Percentiles rank a stretch among this genome's conserved stretches.
Evolutionary conservation across 805 yeast species (phyloP).

Genomic region (Torulaspora delbrueckii): DNA sequence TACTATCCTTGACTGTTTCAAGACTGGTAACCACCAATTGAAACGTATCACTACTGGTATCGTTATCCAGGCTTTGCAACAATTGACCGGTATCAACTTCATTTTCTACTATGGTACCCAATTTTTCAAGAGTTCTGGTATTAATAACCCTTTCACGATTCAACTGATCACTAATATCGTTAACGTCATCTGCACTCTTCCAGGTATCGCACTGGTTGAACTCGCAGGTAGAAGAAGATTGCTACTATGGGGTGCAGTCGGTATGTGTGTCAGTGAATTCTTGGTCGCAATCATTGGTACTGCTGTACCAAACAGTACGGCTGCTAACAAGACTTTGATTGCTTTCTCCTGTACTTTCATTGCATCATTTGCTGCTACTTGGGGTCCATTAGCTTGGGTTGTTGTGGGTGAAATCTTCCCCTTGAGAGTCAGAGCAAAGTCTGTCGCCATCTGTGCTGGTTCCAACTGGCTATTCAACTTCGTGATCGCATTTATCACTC

Average conservation of each 20-base stretch:
- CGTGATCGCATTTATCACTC: slow-evolving; percentile 66
- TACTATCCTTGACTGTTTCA: slow-evolving; percentile 57
- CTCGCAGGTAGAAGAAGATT: slow-evolving; percentile 50
- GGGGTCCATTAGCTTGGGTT: slow-evolving; percentile 71
- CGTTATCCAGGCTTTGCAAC: slow-evolving; percentile 59
- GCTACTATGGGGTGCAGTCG: slow-evolving; percentile 45
- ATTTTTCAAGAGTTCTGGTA: slow-evolving; percentile 56
- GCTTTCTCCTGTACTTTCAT: slow-evolving; percentile 66
- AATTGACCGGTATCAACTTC: slow-evolving; percentile 63
- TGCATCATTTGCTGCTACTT: slow-evolving; percentile 68
- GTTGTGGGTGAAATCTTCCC: slow-evolving; percentile 70
- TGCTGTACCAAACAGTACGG: slow-evolving; percentile 33
- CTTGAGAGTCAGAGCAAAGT: slow-evolving; percentile 60
- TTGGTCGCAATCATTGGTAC: slow-evolving; percentile 40
- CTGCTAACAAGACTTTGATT: slow-evolving; percentile 67
- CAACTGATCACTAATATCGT: slow-evolving; percentile 56
- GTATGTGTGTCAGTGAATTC: slow-evolving; percentile 59
- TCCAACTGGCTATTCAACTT: slow-evolving; percentile 67
- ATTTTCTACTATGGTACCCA: slow-evolving; percentile 66
- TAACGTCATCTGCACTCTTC: slow-evolving; percentile 53
- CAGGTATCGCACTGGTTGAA: slow-evolving; percentile 50
- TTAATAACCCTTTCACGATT: slow-evolving; percentile 54
- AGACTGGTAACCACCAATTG: slow-evolving; percentile 57
- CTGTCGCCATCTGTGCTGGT: slow-evolving; percentile 56
- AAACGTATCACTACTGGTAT: slow-evolving; percentile 49